Evolutionary conservation across 352 stramenopile species (phyloP).

Genomic region (Detonula confervacea): DNA sequence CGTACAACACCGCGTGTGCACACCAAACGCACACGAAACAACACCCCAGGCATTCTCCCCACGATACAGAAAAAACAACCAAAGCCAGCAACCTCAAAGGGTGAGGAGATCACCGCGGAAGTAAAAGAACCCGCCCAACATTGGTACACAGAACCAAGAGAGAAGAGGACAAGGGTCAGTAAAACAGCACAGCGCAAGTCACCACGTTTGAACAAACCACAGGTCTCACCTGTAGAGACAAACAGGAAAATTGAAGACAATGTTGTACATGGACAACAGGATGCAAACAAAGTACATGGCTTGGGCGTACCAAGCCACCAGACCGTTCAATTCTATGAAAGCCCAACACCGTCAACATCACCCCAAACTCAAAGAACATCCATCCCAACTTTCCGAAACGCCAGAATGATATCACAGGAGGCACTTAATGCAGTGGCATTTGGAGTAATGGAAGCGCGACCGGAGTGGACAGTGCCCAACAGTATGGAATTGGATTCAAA

Average conservation of each 20-base stretch:
- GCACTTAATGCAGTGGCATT: background rate
- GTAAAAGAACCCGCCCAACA: background rate
- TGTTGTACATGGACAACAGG: background rate
- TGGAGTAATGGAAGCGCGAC: background rate
- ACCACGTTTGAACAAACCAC: background rate
- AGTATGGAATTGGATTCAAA: background rate
- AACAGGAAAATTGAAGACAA: too few species aligned
- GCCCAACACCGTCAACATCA: too few species aligned
- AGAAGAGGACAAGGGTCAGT: background rate
- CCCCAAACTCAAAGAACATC: background rate
- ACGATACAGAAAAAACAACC: background rate
- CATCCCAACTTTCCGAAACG: background rate
- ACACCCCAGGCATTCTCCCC: background rate
- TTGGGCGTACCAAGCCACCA: too few species aligned
- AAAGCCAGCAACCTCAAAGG: conserved; percentile 4
- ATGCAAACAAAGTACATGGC: background rate
- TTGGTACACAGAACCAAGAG: background rate
- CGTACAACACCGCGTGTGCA: background rate
- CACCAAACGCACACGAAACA: background rate
- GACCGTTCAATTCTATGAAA: too few species aligned
- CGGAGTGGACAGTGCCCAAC: background rate
- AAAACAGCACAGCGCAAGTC: background rate
- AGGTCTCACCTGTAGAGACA: too few species aligned
- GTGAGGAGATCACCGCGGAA: background rate
- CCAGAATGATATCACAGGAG: background rate